Evolutionary conservation across 495 filamentous ascomycete genomes (phyloP).

Genomic region (Annulohypoxylon maeteangense): DNA sequence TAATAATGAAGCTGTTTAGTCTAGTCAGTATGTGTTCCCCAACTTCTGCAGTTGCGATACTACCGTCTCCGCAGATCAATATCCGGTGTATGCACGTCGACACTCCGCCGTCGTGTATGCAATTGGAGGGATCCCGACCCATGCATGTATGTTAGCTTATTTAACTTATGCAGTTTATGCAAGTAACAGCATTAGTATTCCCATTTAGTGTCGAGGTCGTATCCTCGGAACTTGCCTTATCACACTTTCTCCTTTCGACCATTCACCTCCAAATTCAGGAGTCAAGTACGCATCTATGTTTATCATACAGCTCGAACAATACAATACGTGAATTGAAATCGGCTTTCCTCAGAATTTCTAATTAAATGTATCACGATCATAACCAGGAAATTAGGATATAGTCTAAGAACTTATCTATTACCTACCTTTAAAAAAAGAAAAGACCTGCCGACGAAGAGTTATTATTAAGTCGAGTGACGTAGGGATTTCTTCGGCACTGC

Average conservation of each 20-base stretch:
- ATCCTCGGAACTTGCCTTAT: constrained; percentile 2
- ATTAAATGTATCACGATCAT: not conserved
- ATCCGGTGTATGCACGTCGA: constrained; percentile 10
- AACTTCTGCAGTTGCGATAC: constrained; percentile 32
- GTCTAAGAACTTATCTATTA: no score
- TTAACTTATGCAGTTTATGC: not conserved
- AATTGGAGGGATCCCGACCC: not conserved
- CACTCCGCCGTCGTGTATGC: constrained; percentile 2
- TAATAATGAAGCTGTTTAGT: constrained; percentile 12
- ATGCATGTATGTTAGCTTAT: not conserved
- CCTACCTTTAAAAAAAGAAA: no score
- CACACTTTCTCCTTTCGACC: not conserved
- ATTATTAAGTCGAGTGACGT: not conserved
- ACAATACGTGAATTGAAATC: not conserved
- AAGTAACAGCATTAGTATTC: not conserved
- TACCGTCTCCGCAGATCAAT: constrained; percentile 40
- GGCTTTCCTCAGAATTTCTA: not conserved
- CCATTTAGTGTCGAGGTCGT: not conserved
- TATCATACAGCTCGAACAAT: not conserved
- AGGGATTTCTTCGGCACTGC: not conserved
- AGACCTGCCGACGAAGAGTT: not conserved
- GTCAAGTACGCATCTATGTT: not conserved
- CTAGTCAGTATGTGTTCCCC: constrained; percentile 21
- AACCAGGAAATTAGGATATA: no score
- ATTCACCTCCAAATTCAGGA: not conserved